These are phyloP conservation scores for Linum trigynum DNA, from an alignment of 345 rosid genomes.

Conservation along the genomic window DNA sequence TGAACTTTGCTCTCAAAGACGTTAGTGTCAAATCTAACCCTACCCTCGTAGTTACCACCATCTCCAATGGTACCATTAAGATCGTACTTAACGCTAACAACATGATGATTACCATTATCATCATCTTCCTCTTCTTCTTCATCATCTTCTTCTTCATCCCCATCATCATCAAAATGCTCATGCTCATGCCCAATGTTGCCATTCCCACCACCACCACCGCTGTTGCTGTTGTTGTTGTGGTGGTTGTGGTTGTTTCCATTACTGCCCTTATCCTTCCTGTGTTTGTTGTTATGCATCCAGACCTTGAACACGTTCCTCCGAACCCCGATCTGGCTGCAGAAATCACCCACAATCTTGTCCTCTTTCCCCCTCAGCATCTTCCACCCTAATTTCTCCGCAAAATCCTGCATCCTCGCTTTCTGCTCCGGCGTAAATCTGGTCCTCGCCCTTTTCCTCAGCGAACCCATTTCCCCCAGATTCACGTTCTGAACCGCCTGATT, in stretches of 20 bases:
- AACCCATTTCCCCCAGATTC: constrained; percentile 6
- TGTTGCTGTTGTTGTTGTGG: constrained; percentile 8
- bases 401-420: constrained; percentile 52
- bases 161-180: not conserved
- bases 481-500: constrained; percentile 19
- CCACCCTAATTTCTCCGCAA: constrained; percentile 75
- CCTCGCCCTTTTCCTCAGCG: constrained; percentile 40
- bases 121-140: not conserved
- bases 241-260: constrained; percentile 5
- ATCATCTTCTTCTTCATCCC: not conserved
- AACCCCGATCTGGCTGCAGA: constrained; percentile 56
- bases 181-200: constrained; percentile 4
- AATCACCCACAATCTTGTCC: constrained; percentile 36
- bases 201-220: constrained; percentile 10
- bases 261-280: constrained; percentile 28
- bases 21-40: constrained; percentile 1
- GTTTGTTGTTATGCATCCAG: constrained; percentile 82
- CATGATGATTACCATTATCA: not conserved
- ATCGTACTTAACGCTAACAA: not conserved
- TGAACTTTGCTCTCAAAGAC: constrained; percentile 10
- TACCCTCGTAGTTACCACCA: not conserved
- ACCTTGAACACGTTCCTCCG: constrained; percentile 63
- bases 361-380: constrained; percentile 40
- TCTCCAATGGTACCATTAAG: not conserved
- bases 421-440: constrained; percentile 63